Percentiles rank a stretch among this genome's conserved stretches.
These are phyloP conservation scores for Babesia divergens DNA, from an alignment of 169 alveolate species.

Conservation along the genomic window DNA sequence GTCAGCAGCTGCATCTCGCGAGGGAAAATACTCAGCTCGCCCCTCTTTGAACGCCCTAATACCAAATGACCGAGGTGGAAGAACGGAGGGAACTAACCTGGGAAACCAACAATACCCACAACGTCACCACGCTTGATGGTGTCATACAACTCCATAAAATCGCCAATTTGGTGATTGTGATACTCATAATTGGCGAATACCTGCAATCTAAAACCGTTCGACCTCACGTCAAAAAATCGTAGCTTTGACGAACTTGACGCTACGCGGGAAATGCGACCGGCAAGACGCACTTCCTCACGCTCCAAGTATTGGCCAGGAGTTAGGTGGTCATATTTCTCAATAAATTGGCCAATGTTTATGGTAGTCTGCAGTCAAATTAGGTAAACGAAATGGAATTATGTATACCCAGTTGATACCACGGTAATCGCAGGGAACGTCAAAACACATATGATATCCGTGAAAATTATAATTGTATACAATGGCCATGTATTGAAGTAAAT, in stretches of 20 bases:
- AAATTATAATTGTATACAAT: too few relatives aligned
- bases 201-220: constrained; percentile 88
- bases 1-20: constrained; percentile 84
- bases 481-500: too few relatives aligned
- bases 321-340: constrained; percentile 79
- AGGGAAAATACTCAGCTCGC: constrained; percentile 95
- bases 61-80: neutral
- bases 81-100: constrained; percentile 65
- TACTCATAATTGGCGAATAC: constrained; percentile 82
- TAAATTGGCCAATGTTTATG: constrained; percentile 83
- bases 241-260: constrained; percentile 88
- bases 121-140: constrained; percentile 73
- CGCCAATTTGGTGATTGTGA: constrained; percentile 74
- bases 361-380: constrained; percentile 64
- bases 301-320: constrained; percentile 87
- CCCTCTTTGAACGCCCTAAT: constrained; percentile 88
- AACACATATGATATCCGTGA: too few relatives aligned
- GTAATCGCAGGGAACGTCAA: too few relatives aligned
- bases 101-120: constrained; percentile 77
- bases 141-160: constrained; percentile 68
- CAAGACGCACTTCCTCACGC: constrained; percentile 76
- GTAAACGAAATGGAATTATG: too few relatives aligned
- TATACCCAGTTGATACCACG: too few relatives aligned
- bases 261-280: constrained; percentile 89
- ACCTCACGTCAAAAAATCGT: constrained; percentile 86